These are phyloP conservation scores for Didymella glomerata DNA, from an alignment of 2,329 filamentous ascomycete species.

Conservation along the genomic window DNA sequence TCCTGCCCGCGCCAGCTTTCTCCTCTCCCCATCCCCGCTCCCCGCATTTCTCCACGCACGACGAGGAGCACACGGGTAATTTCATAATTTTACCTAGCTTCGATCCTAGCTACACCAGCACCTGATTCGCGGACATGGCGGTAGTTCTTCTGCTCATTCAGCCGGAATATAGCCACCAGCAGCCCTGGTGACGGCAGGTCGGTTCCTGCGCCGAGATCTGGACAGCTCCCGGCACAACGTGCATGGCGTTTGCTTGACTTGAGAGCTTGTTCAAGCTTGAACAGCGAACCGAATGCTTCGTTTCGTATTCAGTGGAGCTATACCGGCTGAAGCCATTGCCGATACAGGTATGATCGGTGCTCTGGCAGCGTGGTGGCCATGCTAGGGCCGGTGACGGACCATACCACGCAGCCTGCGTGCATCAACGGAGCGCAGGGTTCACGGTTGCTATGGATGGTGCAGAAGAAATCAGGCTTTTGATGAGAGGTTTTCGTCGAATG, in stretches of 20 bases:
- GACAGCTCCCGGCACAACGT: not conserved
- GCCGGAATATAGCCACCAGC: not conserved
- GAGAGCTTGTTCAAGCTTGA: not conserved
- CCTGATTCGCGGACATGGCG: not conserved
- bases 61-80: not conserved
- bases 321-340: not conserved
- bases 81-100: not conserved
- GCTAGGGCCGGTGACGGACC: not conserved
- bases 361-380: not conserved
- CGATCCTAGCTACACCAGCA: not conserved
- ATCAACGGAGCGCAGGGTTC: not conserved
- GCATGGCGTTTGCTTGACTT: not conserved
- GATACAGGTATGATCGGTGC: not conserved
- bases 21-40: not conserved
- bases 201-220: not conserved
- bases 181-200: not conserved
- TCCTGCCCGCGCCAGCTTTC: too few relatives aligned
- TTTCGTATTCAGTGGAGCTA: not conserved
- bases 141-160: not conserved
- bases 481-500: not conserved
- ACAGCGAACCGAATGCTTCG: not conserved
- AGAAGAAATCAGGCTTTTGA: not conserved
- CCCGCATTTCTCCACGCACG: not conserved
- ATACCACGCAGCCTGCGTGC: not conserved
- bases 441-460: not conserved